Percentiles rank a stretch among this genome's conserved stretches.
phyloP scores from a whole-genome alignment of 768 basidiomycete species.

The Candolleomyces efflorescens region DNA sequence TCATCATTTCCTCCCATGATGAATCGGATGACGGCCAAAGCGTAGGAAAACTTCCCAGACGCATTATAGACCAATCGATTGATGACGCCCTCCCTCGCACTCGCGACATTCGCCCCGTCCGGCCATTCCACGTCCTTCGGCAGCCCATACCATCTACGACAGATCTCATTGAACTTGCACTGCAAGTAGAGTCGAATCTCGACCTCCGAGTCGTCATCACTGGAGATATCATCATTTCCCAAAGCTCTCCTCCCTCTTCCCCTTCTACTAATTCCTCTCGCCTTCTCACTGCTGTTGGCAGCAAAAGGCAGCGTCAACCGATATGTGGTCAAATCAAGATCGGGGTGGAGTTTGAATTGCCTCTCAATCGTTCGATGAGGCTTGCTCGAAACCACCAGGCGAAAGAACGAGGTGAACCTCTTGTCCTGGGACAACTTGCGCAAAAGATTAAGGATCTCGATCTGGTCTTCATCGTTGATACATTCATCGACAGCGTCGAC shows the following conservation, averaged over 20 bases:
- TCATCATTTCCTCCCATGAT: background rate
- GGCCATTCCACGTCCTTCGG: slow-evolving; percentile 2
- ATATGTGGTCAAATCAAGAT: background rate
- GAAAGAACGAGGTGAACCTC: background rate
- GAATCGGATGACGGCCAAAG: background rate
- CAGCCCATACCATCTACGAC: background rate
- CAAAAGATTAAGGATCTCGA: background rate
- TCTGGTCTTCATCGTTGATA: slow-evolving; percentile 4
- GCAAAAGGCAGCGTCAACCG: background rate
- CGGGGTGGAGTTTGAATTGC: slow-evolving; percentile 4
- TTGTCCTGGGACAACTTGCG: slow-evolving; percentile 1
- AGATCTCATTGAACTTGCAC: slow-evolving; percentile 5
- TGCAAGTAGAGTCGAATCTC: background rate
- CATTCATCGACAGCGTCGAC: slow-evolving; percentile 1
- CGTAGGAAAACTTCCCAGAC: background rate
- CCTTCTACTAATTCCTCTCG: background rate
- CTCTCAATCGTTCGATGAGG: slow-evolving; percentile 3
- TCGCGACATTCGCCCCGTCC: background rate
- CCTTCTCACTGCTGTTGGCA: background rate
- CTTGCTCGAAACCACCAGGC: slow-evolving; percentile 2
- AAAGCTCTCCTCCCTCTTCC: background rate
- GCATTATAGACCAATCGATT: background rate
- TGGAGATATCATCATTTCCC: background rate
- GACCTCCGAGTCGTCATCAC: background rate
- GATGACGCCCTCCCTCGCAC: background rate